Percentiles rank a stretch among this genome's conserved stretches.
Conservation (phyloP, 1,139 yeast species). For the Candida glucosophila region DNA sequence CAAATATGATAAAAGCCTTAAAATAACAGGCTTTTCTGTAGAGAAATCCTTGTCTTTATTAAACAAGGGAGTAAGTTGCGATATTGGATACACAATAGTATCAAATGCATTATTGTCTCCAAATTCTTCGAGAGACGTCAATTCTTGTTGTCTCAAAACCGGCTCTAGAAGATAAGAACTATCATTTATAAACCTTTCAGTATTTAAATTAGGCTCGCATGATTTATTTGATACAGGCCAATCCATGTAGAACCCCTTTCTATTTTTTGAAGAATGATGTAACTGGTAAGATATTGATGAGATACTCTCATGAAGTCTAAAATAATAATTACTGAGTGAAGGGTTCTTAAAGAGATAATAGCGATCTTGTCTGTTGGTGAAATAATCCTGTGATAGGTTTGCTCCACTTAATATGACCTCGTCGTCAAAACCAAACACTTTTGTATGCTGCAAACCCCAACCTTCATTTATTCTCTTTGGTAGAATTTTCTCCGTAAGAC, state of each 20-base stretch:
- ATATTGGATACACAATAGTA: constrained; percentile 84
- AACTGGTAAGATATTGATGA: constrained; percentile 60
- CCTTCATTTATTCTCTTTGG: constrained; percentile 90
- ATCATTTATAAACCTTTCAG: constrained; percentile 47
- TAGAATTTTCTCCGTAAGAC: constrained; percentile 52
- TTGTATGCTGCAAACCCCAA: constrained; percentile 94
- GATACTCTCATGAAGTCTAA: constrained; percentile 56
- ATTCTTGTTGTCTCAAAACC: constrained; percentile 39
- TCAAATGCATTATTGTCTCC: constrained; percentile 27
- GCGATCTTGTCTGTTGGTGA: constrained; percentile 93
- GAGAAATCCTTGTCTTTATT: constrained; percentile 48
- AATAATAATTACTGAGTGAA: constrained; percentile 64
- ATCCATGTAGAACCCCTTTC: constrained; percentile 45
- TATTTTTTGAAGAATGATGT: constrained; percentile 28
- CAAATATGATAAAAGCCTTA: constrained; percentile 51
- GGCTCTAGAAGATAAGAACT: constrained; percentile 53
- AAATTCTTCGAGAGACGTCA: constrained; percentile 26
- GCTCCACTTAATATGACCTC: constrained; percentile 89
- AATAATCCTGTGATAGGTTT: constrained; percentile 81
- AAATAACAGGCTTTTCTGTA: constrained; percentile 70
- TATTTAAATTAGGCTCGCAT: constrained; percentile 61
- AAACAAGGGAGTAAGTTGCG: constrained; percentile 82
- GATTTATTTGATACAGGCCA: constrained; percentile 78
- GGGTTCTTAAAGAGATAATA: constrained; percentile 63
- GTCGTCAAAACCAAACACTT: constrained; percentile 88